phyloP scores from a whole-genome alignment of 2,329 filamentous ascomycete species.

The Tolypocladium paradoxum region DNA sequence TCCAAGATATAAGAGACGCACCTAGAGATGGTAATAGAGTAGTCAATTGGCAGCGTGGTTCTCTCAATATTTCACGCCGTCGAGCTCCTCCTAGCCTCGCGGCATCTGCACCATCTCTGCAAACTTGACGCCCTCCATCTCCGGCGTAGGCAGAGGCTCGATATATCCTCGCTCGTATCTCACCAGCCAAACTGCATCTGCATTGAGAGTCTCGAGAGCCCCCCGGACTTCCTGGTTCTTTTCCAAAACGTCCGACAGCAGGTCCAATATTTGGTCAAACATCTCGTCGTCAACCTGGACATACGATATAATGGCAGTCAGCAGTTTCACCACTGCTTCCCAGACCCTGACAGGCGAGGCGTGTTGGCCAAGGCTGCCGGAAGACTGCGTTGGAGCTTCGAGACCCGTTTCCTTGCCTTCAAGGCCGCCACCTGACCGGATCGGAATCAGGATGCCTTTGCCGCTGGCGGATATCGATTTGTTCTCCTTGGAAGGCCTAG shows the following conservation, averaged over 20 bases:
- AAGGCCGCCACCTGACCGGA: constrained; percentile 13
- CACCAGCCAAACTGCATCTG: constrained; percentile 67
- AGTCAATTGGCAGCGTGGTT: neutral
- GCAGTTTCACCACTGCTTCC: constrained; percentile 47
- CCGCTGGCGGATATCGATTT: neutral
- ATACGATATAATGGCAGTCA: constrained; percentile 50
- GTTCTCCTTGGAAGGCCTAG: neutral
- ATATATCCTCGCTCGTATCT: constrained; percentile 36
- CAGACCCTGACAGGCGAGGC: constrained; percentile 53
- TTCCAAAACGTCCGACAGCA: constrained; percentile 43
- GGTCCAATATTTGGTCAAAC: constrained; percentile 59
- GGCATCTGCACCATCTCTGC: constrained; percentile 12
- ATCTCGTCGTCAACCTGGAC: constrained; percentile 56
- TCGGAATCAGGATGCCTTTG: constrained; percentile 21
- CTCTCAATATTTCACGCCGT: neutral
- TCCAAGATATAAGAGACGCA: constrained; percentile 35
- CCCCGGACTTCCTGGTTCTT: constrained; percentile 35
- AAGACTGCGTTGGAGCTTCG: constrained; percentile 4
- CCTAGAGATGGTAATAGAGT: neutral
- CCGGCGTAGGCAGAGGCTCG: constrained; percentile 24
- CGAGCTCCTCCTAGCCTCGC: constrained; percentile 4
- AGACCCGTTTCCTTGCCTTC: constrained; percentile 6
- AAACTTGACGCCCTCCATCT: constrained; percentile 32
- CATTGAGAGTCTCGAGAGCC: constrained; percentile 54
- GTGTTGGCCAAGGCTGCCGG: constrained; percentile 42